Percentiles rank a stretch among this genome's conserved stretches.
Evolutionary conservation across 2,329 filamentous ascomycete species (phyloP).

Genomic region (Podosphaera aphanis): DNA sequence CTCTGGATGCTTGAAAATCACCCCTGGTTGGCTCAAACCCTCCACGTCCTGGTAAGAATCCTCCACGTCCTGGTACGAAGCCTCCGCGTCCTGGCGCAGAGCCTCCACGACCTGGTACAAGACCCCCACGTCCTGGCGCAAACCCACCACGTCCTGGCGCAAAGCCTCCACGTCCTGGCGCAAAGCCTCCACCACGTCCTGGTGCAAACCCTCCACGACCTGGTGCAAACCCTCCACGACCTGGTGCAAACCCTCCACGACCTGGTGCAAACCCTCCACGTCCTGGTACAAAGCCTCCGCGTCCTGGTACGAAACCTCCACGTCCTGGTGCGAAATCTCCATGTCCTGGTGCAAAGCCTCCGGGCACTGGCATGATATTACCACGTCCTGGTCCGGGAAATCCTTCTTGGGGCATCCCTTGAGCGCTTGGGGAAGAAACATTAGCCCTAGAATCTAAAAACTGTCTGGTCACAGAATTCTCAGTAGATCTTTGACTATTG

Average conservation of each 20-base stretch:
- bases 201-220: constrained; percentile 19
- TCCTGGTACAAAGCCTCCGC: too few species aligned
- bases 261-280: too few species aligned
- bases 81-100: neutral
- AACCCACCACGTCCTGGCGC: neutral
- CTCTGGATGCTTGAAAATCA: constrained; percentile 9
- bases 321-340: constrained; percentile 18
- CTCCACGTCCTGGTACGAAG: neutral
- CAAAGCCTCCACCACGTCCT: constrained; percentile 28
- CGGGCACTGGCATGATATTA: too few species aligned
- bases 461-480: constrained; percentile 25
- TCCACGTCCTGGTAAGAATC: neutral
- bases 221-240: neutral
- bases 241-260: neutral
- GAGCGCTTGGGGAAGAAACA: constrained; percentile 5
- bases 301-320: too few species aligned
- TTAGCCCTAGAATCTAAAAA: constrained; percentile 13
- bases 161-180: constrained; percentile 4
- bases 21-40: constrained; percentile 5
- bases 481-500: constrained; percentile 24
- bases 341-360: neutral
- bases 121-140: neutral
- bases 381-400: constrained; percentile 21
- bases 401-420: constrained; percentile 8
- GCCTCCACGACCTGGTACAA: neutral